A percentile compares a stretch with the other conserved stretches of the same genome.
Conservation (phyloP, 2,329 filamentous ascomycete genomes). For the Fusarium foetens region DNA sequence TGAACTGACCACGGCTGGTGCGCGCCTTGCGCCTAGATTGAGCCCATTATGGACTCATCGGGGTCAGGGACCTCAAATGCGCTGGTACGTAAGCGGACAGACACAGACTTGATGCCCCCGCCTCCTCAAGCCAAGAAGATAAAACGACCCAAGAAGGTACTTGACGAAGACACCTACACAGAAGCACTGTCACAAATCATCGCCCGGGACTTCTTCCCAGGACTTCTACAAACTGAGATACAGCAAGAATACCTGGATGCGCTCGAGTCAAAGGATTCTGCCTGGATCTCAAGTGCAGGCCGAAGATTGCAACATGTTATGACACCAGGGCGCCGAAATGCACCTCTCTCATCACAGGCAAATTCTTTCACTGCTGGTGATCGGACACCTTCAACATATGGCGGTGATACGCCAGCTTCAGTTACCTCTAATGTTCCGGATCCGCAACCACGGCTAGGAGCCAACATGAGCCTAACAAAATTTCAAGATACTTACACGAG, state of each 20-base stretch:
- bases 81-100: conserved; percentile 75
- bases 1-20: background rate
- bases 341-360: conserved; percentile 34
- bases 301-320: conserved; percentile 79
- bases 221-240: conserved; percentile 83
- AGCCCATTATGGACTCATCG: conserved; percentile 51
- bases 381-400: conserved; percentile 73
- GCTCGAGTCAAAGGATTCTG: conserved; percentile 82
- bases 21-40: background rate
- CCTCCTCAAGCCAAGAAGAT: conserved; percentile 88
- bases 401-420: conserved; percentile 78
- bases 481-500: conserved; percentile 96
- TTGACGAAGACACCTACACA: conserved; percentile 95
- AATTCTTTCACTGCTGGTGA: conserved; percentile 47
- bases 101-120: conserved; percentile 82
- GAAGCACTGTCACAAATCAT: conserved; percentile 93
- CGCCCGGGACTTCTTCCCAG: conserved; percentile 95
- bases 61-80: conserved; percentile 59
- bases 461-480: conserved; percentile 80
- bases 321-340: conserved; percentile 72
- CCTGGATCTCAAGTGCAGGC: conserved; percentile 87
- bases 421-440: conserved; percentile 54
- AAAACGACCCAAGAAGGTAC: conserved; percentile 85
- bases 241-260: conserved; percentile 95
- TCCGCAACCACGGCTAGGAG: conserved; percentile 67